Evolutionary conservation across 257 asterid species (phyloP).

Genomic region (Fraxinus cuspidata): DNA sequence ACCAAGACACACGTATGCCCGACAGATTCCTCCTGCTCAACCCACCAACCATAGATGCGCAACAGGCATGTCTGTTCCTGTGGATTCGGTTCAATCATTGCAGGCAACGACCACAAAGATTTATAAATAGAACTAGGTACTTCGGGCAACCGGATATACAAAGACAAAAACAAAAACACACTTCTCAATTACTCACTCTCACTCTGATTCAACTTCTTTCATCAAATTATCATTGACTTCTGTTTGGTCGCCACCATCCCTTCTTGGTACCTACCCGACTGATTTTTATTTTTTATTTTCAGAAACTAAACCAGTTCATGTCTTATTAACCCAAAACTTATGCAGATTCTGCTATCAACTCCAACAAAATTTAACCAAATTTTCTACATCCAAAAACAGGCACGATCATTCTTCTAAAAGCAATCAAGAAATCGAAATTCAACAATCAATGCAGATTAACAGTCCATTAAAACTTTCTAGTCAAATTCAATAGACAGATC

Average conservation of each 20-base stretch:
- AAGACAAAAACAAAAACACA: not conserved
- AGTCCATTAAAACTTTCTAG: conserved; percentile 31
- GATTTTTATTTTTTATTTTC: not conserved
- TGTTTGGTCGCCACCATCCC: not conserved
- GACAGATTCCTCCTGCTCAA: not conserved
- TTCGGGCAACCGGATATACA: not conserved
- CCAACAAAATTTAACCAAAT: conserved; percentile 27
- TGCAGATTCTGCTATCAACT: conserved; percentile 1
- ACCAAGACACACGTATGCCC: not conserved
- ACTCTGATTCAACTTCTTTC: not conserved
- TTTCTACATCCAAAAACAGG: conserved; percentile 33
- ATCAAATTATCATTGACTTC: not conserved
- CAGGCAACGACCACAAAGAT: too few species aligned
- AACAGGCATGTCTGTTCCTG: too few species aligned
- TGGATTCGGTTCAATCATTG: too few species aligned
- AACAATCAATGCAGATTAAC: conserved; percentile 42
- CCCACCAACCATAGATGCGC: not conserved
- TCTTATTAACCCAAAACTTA: not conserved
- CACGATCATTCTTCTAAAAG: conserved; percentile 24
- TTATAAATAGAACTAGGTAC: too few species aligned
- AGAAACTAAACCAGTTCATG: not conserved
- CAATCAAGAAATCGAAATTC: conserved; percentile 38
- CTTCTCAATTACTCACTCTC: not conserved
- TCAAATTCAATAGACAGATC: conserved; percentile 45
- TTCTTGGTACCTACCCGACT: not conserved